Conservation (phyloP, 805 yeast species). For the Pichia cephalocereana region DNA sequence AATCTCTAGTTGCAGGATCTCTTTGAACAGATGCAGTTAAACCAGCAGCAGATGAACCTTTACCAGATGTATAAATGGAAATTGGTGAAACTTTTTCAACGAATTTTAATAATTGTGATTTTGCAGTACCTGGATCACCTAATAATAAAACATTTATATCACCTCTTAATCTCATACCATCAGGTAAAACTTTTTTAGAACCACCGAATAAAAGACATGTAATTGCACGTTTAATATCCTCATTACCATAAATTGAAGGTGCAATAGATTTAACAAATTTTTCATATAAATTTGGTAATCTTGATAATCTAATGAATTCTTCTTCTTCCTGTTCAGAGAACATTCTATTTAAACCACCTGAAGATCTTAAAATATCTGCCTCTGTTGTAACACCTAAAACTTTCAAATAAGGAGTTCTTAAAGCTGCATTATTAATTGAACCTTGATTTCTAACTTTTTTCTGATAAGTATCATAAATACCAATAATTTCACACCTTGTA, state of each 20-base stretch:
- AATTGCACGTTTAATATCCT: slow-evolving; percentile 87
- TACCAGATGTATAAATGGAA: slow-evolving; percentile 94
- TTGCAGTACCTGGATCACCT: slow-evolving; percentile 99
- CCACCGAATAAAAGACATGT: slow-evolving; percentile 93
- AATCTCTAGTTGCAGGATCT: slow-evolving; percentile 80
- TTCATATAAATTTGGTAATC: slow-evolving; percentile 79
- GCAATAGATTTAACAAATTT: slow-evolving; percentile 85
- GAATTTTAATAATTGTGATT: slow-evolving; percentile 89
- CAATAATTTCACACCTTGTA: slow-evolving; percentile 82
- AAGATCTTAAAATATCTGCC: slow-evolving; percentile 41
- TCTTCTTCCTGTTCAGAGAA: slow-evolving; percentile 94
- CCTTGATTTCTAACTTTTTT: slow-evolving; percentile 47
- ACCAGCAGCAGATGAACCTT: slow-evolving; percentile 99
- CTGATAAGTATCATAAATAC: slow-evolving; percentile 87
- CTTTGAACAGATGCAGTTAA: slow-evolving; percentile 96
- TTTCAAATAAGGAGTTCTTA: slow-evolving; percentile 83
- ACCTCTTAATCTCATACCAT: slow-evolving; percentile 94
- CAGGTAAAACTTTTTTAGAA: slow-evolving; percentile 83
- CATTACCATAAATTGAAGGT: slow-evolving; percentile 92
- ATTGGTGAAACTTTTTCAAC: slow-evolving; percentile 94
- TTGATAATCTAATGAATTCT: slow-evolving; percentile 69
- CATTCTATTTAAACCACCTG: slow-evolving; percentile 33
- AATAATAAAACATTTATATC: slow-evolving; percentile 87
- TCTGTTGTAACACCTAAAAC: slow-evolving; percentile 84
- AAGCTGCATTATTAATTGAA: slow-evolving; percentile 62